phyloP scores from a whole-genome alignment of 129 eudicot species.

The Ambrosia artemisiifolia region DNA sequence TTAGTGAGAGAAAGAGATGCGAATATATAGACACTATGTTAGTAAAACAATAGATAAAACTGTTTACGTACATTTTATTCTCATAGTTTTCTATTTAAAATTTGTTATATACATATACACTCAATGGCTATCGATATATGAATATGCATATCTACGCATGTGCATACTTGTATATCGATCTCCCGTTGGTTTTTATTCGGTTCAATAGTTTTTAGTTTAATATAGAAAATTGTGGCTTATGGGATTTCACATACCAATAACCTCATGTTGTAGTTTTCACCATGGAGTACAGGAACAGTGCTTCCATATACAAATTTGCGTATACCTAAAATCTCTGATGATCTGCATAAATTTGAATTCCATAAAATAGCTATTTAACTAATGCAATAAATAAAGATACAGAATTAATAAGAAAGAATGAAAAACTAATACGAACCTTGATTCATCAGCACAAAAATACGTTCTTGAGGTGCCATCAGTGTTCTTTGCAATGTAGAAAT shows the following conservation, averaged over 20 bases:
- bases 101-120: too few species aligned
- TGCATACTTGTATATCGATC: not conserved
- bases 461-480: constrained; percentile 47
- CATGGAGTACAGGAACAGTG: constrained; percentile 66
- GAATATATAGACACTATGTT: too few species aligned
- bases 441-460: constrained; percentile 77
- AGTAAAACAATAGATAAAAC: too few species aligned
- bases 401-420: not conserved
- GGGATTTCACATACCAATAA: constrained; percentile 54
- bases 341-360: constrained; percentile 39
- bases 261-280: constrained; percentile 66
- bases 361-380: too few species aligned
- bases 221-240: not conserved
- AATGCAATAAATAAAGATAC: not conserved
- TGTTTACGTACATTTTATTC: too few species aligned
- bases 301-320: constrained; percentile 61
- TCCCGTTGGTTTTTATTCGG: not conserved
- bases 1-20: too few species aligned
- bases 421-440: constrained; percentile 45
- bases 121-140: not conserved
- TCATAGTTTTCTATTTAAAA: too few species aligned
- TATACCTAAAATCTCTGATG: constrained; percentile 64
- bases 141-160: not conserved
- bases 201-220: not conserved
- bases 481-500: constrained; percentile 63